phyloP scores from a whole-genome alignment of 371 early-diverging fungal species.

The Mortierella sp. region DNA sequence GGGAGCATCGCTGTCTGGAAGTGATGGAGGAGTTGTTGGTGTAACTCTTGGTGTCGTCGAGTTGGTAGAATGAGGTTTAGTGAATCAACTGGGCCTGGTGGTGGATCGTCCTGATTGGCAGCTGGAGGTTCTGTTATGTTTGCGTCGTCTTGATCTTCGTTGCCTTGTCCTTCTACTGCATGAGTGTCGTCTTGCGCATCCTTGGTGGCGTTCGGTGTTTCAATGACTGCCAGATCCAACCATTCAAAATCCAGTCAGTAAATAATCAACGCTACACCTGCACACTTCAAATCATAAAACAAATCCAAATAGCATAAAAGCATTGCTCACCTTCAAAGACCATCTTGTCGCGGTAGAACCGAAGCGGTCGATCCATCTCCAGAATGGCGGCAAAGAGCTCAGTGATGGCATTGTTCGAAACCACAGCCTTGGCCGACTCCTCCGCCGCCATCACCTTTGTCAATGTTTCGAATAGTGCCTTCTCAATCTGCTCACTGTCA shows the following conservation, averaged over 20 bases:
- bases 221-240: not conserved
- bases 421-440: constrained; percentile 30
- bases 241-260: not conserved
- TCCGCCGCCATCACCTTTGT: constrained; percentile 21
- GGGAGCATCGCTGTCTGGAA: constrained; percentile 22
- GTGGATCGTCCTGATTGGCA: not conserved
- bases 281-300: too few species aligned
- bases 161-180: not conserved
- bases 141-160: not conserved
- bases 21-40: constrained; percentile 29
- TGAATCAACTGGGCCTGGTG: not conserved
- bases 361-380: constrained; percentile 32
- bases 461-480: constrained; percentile 19
- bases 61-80: constrained; percentile 21
- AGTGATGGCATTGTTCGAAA: constrained; percentile 44
- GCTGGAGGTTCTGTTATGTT: too few species aligned
- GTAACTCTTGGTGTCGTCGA: constrained; percentile 15
- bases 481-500: constrained; percentile 11
- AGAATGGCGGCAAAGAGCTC: constrained; percentile 41
- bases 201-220: not conserved
- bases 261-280: too few species aligned
- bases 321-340: constrained; percentile 18
- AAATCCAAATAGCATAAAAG: not conserved
- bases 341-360: constrained; percentile 20
- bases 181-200: not conserved